phyloP scores from a whole-genome alignment of 805 yeast genomes.

The Ogataea saltuana region DNA sequence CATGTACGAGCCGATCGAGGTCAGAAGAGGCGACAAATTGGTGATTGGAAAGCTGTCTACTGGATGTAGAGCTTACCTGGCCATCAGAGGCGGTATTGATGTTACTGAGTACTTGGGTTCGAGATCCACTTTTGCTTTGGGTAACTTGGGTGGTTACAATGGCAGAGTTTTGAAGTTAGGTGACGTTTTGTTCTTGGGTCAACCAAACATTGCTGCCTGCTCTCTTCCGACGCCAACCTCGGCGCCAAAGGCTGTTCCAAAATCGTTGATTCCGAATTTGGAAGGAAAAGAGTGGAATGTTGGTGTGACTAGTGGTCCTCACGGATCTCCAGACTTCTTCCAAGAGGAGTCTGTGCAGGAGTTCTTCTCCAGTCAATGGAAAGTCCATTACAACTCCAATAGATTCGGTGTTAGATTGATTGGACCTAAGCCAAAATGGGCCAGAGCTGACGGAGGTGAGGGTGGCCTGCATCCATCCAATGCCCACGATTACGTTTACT shows the following conservation, averaged over 20 bases:
- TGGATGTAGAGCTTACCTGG: constrained; percentile 90
- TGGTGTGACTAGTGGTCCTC: constrained; percentile 96
- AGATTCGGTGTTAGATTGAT: constrained; percentile 93
- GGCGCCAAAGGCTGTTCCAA: constrained; percentile 61
- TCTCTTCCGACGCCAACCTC: constrained; percentile 71
- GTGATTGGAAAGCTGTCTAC: constrained; percentile 75
- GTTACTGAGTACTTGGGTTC: constrained; percentile 93
- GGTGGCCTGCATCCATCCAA: constrained; percentile 99
- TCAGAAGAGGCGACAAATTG: constrained; percentile 75
- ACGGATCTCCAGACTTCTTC: constrained; percentile 96
- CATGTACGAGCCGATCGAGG: constrained; percentile 72
- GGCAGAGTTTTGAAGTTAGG: constrained; percentile 92
- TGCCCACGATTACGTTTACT: constrained; percentile 95
- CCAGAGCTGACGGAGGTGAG: constrained; percentile 94
- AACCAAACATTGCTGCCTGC: constrained; percentile 66
- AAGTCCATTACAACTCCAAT: constrained; percentile 94
- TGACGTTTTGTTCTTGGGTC: constrained; percentile 86
- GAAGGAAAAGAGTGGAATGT: constrained; percentile 68
- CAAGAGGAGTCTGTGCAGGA: constrained; percentile 68
- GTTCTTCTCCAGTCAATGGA: constrained; percentile 82
- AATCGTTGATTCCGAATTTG: constrained; percentile 55
- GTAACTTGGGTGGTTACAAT: constrained; percentile 90
- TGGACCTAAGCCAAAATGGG: constrained; percentile 98
- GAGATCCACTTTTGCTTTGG: constrained; percentile 94
- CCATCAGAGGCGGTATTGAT: constrained; percentile 91